Evolutionary conservation across 805 yeast genomes (phyloP), one percentile per base, ranked within the genome.

Genomic region (Saturnispora bothae): DNA sequence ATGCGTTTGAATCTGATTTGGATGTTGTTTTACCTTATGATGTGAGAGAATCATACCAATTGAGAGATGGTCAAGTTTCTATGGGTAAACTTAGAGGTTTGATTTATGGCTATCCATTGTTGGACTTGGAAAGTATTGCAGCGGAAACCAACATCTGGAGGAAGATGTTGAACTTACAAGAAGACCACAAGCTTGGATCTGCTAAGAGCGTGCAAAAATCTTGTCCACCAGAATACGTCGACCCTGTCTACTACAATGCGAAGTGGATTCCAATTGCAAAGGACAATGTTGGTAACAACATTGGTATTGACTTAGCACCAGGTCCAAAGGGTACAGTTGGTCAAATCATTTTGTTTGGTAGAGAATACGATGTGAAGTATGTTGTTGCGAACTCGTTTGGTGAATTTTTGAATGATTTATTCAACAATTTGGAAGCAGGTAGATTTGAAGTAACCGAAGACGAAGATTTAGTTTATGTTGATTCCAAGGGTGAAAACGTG

Each of bases 251-350:
- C 59, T 89, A 95, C n/a, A 84, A 84, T 57, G 76, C 84, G 4
- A 74, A 72, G 50, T 89, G 98, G 98, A 76, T 89, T 42, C 97
- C 98, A 3, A 59, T 89, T 37, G 75, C 83, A 28, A 84, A 89
- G 34, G 98, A 89, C 57, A 76, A 73, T 38, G 79, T 76, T 17
- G 98, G 98, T 33, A 89, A 89, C 62, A 88, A 86, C 57, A 78
- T 89, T 46, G 98, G 86, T 37, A 65, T 92, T 13, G 98, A 89
- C 61, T 68, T 89, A 43, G 78, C 83, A 3, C 89, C 92, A 1
- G 95, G 85, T 6, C 70, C 78, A 8, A 61, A 63, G 20, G 95
- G 96, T 32, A 68, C 65, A 41, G 76, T 82, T 72, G 98, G 97
- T 28, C 98, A 89, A 62, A 80, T 92, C 15, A 89, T 89, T 45